phyloP scores from a whole-genome alignment of 2,329 filamentous ascomycete species.

The Leptographium wingfieldii region DNA sequence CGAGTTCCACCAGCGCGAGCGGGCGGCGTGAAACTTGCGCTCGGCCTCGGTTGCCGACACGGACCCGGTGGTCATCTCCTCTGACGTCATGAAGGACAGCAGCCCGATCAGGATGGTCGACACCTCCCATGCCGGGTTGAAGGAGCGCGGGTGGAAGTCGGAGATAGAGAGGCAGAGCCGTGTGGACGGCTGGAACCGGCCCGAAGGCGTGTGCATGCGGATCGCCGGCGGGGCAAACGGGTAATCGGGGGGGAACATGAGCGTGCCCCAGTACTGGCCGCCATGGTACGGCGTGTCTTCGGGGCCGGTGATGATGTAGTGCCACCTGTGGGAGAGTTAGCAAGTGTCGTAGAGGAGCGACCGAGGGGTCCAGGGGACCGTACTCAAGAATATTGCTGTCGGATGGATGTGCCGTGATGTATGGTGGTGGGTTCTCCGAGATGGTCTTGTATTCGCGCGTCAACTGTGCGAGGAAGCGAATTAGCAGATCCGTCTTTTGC shows the following conservation, averaged over 20 bases:
- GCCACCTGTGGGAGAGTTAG: constrained; percentile 47
- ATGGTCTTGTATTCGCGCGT: constrained; percentile 52
- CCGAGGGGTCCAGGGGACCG: constrained; percentile 14
- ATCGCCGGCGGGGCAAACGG: constrained; percentile 95
- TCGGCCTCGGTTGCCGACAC: constrained; percentile 67
- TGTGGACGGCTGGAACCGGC: constrained; percentile 86
- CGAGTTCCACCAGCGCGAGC: constrained; percentile 91
- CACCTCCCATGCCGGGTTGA: constrained; percentile 98
- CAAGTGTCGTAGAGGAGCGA: background rate
- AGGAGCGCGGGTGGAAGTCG: constrained; percentile 95
- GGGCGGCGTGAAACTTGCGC: constrained; percentile 61
- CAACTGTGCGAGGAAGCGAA: constrained; percentile 25
- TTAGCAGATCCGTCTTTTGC: background rate
- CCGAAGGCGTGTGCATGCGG: constrained; percentile 95
- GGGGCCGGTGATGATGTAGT: constrained; percentile 90
- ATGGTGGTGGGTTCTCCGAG: constrained; percentile 67
- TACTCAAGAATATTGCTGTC: constrained; percentile 86
- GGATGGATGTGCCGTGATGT: constrained; percentile 79
- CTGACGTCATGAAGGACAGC: constrained; percentile 93
- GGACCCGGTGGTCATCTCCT: constrained; percentile 95
- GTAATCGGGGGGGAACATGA: constrained; percentile 92
- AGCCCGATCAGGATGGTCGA: constrained; percentile 91
- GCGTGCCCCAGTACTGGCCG: constrained; percentile 96
- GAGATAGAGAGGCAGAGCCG: constrained; percentile 90
- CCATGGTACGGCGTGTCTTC: constrained; percentile 87